Evolutionary conservation across 1,284 basidiomycete species (phyloP), one percentile per base, ranked within the genome.

Genomic region (Athelia sp.): DNA sequence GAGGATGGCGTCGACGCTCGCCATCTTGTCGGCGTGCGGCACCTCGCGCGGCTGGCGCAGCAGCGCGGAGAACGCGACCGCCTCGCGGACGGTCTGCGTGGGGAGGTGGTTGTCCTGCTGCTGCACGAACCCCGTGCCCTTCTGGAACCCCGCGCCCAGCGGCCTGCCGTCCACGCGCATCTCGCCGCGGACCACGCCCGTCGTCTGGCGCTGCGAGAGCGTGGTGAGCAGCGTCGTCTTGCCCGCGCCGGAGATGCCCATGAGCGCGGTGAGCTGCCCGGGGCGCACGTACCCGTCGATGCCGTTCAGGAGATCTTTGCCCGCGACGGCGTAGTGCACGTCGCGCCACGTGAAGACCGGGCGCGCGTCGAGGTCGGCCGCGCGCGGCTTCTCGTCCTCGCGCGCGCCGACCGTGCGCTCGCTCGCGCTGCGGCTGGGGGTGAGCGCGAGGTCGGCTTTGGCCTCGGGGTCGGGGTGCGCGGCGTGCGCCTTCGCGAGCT

Each of bases 151-250:
- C 19, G 64, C 57, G 21, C 79, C 79, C 49, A 82, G 72, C 10
- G 70, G 65, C 43, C 73, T 67, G 3, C 82, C 84, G 51, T 82
- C 79, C 56, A 87, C 78, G 40, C 84, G 70, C 52, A 79, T 73
- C 36, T 84, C 76, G 14, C 84, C 84, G 6, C 67, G 70, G 49
- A 87, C 75, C 24, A 83, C 77, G 46, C 84, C 84, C 56, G 75
- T 76, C 14, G 68, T 74, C 46, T 78, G 76, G 45, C 84, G 77
- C 50, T 80, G 75, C 0, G 83, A 82, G 14, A 87, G 70, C 2
- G 81, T 81, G 61, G 87, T 83, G 46, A 86, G 67, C 11, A 84
- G 66, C 10, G 78, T 81, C 14, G 79, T 81, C 68, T 79, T 81
- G 22, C 72, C 72, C 6, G 72, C 71, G 55, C 84, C 84, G 32